These are phyloP conservation scores for Psidium friedrichsthalianum DNA, from an alignment of 345 rosid genomes.

Conservation along the genomic window DNA sequence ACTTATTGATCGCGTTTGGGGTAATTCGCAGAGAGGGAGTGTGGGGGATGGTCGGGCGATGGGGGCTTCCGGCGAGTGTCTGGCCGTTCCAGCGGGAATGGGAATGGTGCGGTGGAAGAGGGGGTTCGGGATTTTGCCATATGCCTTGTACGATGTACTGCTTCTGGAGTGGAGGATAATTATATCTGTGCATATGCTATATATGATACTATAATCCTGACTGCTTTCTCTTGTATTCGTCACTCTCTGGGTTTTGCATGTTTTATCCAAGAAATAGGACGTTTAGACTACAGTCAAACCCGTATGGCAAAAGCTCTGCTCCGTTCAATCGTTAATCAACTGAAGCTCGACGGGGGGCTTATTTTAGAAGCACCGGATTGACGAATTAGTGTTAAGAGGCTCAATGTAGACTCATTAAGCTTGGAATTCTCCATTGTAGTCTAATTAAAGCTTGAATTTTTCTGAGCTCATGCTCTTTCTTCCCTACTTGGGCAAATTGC, in stretches of 20 bases:
- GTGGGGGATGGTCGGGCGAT: no score
- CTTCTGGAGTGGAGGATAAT: neutral
- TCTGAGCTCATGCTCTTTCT: neutral
- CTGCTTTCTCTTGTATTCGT: neutral
- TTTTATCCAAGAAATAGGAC: neutral
- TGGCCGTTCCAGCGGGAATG: no score
- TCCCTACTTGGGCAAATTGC: neutral
- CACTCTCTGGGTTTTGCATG: neutral
- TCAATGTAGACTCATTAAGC: no score
- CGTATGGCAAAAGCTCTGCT: neutral
- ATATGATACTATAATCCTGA: no score
- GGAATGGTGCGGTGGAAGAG: neutral
- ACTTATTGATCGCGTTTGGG: no score
- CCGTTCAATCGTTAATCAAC: neutral
- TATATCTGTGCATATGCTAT: neutral
- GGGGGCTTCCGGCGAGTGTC: no score
- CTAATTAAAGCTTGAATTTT: neutral
- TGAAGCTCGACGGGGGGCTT: neutral
- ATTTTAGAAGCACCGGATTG: neutral
- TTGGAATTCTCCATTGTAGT: no score
- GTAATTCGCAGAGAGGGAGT: no score
- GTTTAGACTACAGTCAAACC: neutral
- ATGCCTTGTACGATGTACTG: neutral
- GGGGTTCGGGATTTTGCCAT: neutral
- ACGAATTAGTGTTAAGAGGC: neutral